Percentiles rank a stretch among this genome's conserved stretches.
Conservation (phyloP, 2,329 filamentous ascomycete species). For the Beauveria bassiana region DNA sequence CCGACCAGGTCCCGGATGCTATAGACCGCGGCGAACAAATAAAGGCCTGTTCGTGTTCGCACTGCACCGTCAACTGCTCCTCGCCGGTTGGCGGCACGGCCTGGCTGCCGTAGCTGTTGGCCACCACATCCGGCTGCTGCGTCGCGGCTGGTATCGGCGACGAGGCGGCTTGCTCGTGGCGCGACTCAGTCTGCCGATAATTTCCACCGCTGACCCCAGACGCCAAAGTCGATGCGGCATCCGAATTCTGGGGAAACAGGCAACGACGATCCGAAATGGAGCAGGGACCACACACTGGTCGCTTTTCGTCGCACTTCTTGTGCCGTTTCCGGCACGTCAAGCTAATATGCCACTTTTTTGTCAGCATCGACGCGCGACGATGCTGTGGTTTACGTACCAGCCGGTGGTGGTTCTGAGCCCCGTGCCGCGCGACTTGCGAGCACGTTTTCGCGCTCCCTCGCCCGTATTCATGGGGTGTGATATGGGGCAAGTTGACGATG, state of each 20-base stretch:
- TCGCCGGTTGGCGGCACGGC: not conserved
- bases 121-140: not conserved
- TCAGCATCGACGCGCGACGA: not conserved
- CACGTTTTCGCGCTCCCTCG: constrained; percentile 13
- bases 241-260: constrained; percentile 13
- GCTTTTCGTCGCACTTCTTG: constrained; percentile 43
- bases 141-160: not conserved
- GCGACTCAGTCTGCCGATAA: not conserved
- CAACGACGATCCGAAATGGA: constrained; percentile 18
- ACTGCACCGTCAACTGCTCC: not conserved
- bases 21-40: constrained; percentile 8
- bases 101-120: not conserved
- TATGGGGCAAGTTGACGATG: not conserved
- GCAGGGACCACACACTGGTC: constrained; percentile 20
- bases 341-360: constrained; percentile 17
- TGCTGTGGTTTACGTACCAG: constrained; percentile 20
- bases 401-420: constrained; percentile 37
- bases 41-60: not conserved
- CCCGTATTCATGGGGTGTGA: not conserved
- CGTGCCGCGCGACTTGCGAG: constrained; percentile 31
- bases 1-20: constrained; percentile 21
- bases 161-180: not conserved
- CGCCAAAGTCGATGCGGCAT: not conserved
- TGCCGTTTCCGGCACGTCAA: constrained; percentile 37
- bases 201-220: not conserved